Base-by-base conservation (phyloP, 108 stramenopile species). In the Cylindrotheca fusiformis region DNA sequence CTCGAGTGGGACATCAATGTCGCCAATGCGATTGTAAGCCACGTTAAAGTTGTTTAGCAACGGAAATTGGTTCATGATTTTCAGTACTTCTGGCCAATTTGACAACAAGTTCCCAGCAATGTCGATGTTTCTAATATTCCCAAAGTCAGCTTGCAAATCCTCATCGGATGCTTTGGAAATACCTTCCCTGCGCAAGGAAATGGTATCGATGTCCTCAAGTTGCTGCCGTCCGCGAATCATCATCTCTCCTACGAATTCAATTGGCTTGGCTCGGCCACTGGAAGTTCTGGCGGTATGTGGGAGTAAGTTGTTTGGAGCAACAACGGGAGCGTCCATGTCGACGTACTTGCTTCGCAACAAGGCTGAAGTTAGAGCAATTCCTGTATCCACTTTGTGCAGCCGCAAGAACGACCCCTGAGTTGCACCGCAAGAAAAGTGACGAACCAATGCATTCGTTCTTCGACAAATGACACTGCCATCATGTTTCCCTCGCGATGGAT, bases 191-290 rank as follows among this genome's bases (percentile, higher is more conserved):
- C 94, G 77, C 68, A 95, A 64, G 1, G 89, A 84, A 24, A 95
- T 81, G 36, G 77, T 78, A 31, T 71, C 62, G 26, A 95, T 69
- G 25, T 76, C 72, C 32, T 77, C 77, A 4, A 95, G 60, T 66
- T 91, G 94, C 57, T 95, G 94, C 23, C 76, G 60, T 56, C 70
- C 44, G 6, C 90, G 70, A 63, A 95, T 86, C 47, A 93, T 72
- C 48, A 86, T 12, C 68, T 91, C 91, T 8, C 94, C 94, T 22
- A 67, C 63, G 66, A 95, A 93, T 64, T 95, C 91, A 48, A 95
- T 90, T 4, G 83, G 77, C 56, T 90, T 93, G 23, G 76, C 74
- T 45, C 86, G 75, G 24, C 94, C 94, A 45, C 75, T 71, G 0
- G 77, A 60, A 8, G 94, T 95, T 45, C 58, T 56, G 48, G 85